Evolutionary conservation across 768 basidiomycete species (phyloP), one percentile per base, ranked within the genome.

Genomic region (Symmetrospora coprosmae): DNA sequence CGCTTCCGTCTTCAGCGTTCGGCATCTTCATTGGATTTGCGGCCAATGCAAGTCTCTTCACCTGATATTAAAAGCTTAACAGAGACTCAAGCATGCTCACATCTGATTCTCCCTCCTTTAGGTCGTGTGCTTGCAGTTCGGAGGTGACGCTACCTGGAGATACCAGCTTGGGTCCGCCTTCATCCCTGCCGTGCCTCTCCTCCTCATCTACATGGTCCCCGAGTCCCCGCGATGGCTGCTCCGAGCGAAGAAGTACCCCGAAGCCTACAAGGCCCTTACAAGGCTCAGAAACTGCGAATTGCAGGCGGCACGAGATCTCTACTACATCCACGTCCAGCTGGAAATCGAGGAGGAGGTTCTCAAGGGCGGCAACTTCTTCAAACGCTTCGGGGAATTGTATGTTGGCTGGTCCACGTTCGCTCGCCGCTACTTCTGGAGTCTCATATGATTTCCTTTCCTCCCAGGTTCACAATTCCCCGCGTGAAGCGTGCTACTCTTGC

Each of bases 141-240:
- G 31, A 16, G 47, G 23, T 9, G 21, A 37, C 72, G 73, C 28
- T 72, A 21, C 28, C 19, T 74, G 4, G 71, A 67, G 75, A 40
- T 66, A 73, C 9, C 75, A 75, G 60, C 71, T 76, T 39, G 75
- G 74, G 25, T 74, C 74, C 0, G 70, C 71, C 16, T 70, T 71
- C 63, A 64, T 72, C 46, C 71, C 69, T 17, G 25, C 80, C 8
- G 68, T 82, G 27, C 77, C 79, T 34, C 71, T 82, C 23, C 33
- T 52, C 43, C 28, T 45, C 19, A 64, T 66, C 39, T 67, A 37
- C 62, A 55, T 66, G 38, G 59, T 59, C 34, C 65, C 66, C 2
- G 66, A 67, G 52, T 62, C 61, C 1, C 65, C 65, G 1, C 59
- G 66, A n/a, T 67, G 66, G 66, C 60, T 68, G 35, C 64, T 68